Evolutionary conservation across 371 early-diverging fungal species (phyloP), one percentile per base, ranked within the genome.

Genomic region (Dinochytrium kinnereticum): DNA sequence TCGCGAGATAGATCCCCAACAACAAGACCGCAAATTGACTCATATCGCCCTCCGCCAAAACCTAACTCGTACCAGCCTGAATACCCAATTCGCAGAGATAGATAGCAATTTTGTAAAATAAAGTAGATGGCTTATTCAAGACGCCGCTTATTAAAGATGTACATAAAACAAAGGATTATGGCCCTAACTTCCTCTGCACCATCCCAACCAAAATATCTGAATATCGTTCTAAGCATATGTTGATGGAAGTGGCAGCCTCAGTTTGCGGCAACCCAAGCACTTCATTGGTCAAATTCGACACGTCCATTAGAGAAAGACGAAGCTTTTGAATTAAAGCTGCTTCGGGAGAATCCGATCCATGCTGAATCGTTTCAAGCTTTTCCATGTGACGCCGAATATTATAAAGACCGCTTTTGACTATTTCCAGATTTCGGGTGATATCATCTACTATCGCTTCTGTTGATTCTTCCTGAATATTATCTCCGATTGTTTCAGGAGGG

Each of bases 191-290:
- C 10, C 65, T 61, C 38, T 76, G 5, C 30, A 81, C 82, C 40
- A 81, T 21, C n/a, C 66, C 74, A 7, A 81, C 82, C 33, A 81
- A 49, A 40, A 77, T 3, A 28, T 64, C 57, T 19, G 76, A 79
- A 71, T 76, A 79, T 44, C 70, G 64, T 68, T 76, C 76, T 51
- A 74, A 61, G 50, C 70, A 13, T 5, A 3, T 73, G 19, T 30
- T 40, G 24, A 57, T 55, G 44, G 69, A 49, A 26, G 19, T 26
- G 10, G 10, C 24, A 24, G 72, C 70, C 1, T 44, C 61, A 10
- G 17, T 40, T 68, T 57, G 30, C 15, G 33, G 40, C 7, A 5
- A 26, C 59, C 33, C 51, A 3, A 61, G 39, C 17, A 69, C 33
- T 0, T 44, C 71, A 0, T 28, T 36, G 49, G 33, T 49, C 36